Evolutionary conservation across 495 filamentous ascomycete genomes (phyloP).

Genomic region (Pseudomonodictys pantanalensis): DNA sequence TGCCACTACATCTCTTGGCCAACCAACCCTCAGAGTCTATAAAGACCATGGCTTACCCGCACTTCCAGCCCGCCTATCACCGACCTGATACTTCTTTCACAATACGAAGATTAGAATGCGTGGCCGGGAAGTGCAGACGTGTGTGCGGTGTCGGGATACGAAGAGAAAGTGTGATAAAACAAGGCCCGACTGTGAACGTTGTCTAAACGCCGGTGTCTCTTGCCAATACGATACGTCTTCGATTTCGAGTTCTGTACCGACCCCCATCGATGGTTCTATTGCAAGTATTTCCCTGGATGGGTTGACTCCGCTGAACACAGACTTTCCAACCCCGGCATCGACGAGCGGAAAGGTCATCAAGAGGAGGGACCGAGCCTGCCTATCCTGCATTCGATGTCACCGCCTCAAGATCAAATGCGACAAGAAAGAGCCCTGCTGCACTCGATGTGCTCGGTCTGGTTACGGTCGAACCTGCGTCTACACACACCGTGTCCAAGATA

Average conservation of each 20-base stretch:
- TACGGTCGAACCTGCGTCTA: background rate
- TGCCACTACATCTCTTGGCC: no score
- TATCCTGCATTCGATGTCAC: conserved; percentile 16
- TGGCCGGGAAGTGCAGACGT: conserved; percentile 6
- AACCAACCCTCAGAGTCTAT: no score
- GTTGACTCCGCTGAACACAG: background rate
- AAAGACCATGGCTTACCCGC: background rate
- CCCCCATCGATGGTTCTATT: background rate
- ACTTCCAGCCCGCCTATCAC: conserved; percentile 6
- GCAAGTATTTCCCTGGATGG: background rate
- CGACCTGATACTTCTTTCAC: background rate
- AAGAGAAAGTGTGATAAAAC: conserved; percentile 11
- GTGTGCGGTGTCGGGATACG: conserved; percentile 7
- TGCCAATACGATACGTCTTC: conserved; percentile 1
- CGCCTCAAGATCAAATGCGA: conserved; percentile 20
- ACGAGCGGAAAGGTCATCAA: no score
- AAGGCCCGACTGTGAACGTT: conserved; percentile 7
- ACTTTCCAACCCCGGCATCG: no score
- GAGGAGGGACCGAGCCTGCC: background rate
- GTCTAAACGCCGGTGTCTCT: background rate
- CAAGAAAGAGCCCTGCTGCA: conserved; percentile 2
- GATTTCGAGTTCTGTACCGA: no score
- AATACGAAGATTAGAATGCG: background rate
- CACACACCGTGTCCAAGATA: background rate
- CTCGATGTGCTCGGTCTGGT: background rate